These are phyloP conservation scores for Saturnispora quitensis DNA, from an alignment of 805 yeast genomes.

Conservation along the genomic window DNA sequence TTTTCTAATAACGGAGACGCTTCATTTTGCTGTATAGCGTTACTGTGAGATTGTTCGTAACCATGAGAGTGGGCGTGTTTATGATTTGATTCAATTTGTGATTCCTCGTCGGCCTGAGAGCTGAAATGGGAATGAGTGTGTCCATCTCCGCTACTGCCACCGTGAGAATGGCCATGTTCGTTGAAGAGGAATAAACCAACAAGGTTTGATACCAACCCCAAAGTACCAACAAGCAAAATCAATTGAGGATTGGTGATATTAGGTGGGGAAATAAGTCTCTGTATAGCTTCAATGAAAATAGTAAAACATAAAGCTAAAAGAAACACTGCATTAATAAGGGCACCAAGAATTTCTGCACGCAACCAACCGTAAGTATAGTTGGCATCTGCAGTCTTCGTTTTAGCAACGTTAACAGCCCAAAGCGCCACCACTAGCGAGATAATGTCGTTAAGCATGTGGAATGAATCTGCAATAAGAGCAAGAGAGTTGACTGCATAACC, in stretches of 20 bases:
- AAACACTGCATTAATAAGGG: slow-evolving; percentile 88
- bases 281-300: slow-evolving; percentile 86
- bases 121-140: slow-evolving; percentile 16
- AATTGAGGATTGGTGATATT: slow-evolving; percentile 74
- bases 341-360: slow-evolving; percentile 94
- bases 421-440: slow-evolving; percentile 81
- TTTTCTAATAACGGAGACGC: slow-evolving; percentile 7
- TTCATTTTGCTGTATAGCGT: slow-evolving; percentile 5
- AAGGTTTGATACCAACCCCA: slow-evolving; percentile 75
- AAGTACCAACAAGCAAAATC: slow-evolving; percentile 70
- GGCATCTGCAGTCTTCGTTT: slow-evolving; percentile 71
- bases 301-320: slow-evolving; percentile 86
- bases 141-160: slow-evolving; percentile 20
- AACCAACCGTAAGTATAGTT: slow-evolving; percentile 97
- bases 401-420: slow-evolving; percentile 94
- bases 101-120: slow-evolving; percentile 8
- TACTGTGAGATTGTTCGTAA: neutral
- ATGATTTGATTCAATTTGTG: slow-evolving; percentile 1
- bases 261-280: slow-evolving; percentile 76
- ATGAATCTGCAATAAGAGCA: slow-evolving; percentile 92
- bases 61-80: slow-evolving; percentile 4
- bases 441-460: slow-evolving; percentile 95
- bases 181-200: slow-evolving; percentile 83
- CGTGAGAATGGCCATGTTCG: slow-evolving; percentile 63
- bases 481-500: slow-evolving; percentile 91